A percentile compares a stretch with the other conserved stretches of the same genome.
Conservation (phyloP, 1,284 basidiomycete species). For the Cryptococcus sp. region DNA sequence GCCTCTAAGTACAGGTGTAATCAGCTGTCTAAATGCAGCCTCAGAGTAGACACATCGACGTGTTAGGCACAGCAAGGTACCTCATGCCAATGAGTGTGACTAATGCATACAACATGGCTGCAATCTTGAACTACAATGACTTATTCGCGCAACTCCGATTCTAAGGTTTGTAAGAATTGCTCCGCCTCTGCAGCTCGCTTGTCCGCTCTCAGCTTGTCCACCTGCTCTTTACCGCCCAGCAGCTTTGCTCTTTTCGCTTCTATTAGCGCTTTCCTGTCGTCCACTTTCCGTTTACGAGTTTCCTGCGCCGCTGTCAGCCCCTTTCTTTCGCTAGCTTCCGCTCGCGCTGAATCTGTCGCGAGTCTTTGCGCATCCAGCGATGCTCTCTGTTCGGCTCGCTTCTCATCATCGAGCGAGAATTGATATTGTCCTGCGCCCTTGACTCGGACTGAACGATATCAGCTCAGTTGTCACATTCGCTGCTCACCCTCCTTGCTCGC, state of each 20-base stretch:
- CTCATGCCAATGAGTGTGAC: too few species aligned
- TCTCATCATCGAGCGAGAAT: slow-evolving; percentile 79
- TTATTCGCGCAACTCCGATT: slow-evolving; percentile 24
- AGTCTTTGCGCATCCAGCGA: slow-evolving; percentile 65
- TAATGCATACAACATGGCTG: too few species aligned
- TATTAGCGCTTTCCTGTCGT: slow-evolving; percentile 71
- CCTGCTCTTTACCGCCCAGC: slow-evolving; percentile 42
- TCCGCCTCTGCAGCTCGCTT: slow-evolving; percentile 39
- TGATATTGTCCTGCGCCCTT: slow-evolving; percentile 87
- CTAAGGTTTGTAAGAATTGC: slow-evolving; percentile 35
- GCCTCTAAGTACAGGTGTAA: too few species aligned
- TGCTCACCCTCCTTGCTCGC: slow-evolving; percentile 67
- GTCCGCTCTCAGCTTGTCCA: slow-evolving; percentile 32
- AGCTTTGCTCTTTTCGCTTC: slow-evolving; percentile 77
- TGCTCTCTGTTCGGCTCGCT: slow-evolving; percentile 73
- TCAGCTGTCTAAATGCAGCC: too few species aligned
- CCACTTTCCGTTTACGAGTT: slow-evolving; percentile 75
- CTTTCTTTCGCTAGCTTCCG: slow-evolving; percentile 46
- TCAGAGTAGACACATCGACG: too few species aligned
- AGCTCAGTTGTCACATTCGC: not conserved
- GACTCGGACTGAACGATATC: slow-evolving; percentile 58
- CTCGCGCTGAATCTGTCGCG: slow-evolving; percentile 70
- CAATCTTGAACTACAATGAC: too few species aligned
- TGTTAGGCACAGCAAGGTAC: too few species aligned
- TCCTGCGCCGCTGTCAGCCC: slow-evolving; percentile 59